Evolutionary conservation across 2,329 filamentous ascomycete genomes (phyloP).

Genomic region (Verticillium klebahnii): DNA sequence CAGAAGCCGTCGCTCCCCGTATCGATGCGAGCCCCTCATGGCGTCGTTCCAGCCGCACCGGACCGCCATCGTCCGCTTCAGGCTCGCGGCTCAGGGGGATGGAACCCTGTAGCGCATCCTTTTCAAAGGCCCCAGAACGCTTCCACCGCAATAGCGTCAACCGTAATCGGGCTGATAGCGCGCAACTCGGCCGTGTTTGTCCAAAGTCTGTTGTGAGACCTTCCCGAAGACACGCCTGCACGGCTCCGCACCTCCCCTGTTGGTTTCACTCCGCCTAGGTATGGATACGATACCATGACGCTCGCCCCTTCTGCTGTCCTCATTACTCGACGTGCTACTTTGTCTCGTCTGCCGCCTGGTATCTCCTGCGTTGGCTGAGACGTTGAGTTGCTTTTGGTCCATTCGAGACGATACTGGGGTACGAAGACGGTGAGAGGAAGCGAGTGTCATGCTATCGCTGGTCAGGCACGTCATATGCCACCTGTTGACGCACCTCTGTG

Average conservation of each 20-base stretch:
- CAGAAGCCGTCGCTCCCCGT: background rate
- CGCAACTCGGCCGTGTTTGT: background rate
- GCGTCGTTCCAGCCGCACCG: constrained; percentile 1
- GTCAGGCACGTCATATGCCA: background rate
- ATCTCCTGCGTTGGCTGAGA: background rate
- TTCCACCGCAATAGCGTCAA: background rate
- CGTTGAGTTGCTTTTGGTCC: background rate
- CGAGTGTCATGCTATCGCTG: background rate
- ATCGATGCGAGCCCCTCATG: background rate
- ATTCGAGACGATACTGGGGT: background rate
- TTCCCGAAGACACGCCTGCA: background rate
- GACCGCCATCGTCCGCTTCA: constrained; percentile 1
- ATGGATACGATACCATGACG: background rate
- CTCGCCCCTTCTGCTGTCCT: background rate
- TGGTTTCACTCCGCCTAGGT: background rate
- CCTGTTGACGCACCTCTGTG: background rate
- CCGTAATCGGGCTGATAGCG: background rate
- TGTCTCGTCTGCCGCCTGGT: background rate
- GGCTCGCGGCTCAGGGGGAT: background rate
- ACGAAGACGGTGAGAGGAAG: background rate
- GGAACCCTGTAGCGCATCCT: background rate
- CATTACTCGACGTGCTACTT: background rate
- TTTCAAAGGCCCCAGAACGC: background rate
- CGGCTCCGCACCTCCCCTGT: background rate
- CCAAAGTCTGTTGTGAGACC: background rate